Evolutionary conservation across 2,329 filamentous ascomycete genomes (phyloP).

Genomic region (Lanzia echinophila): DNA sequence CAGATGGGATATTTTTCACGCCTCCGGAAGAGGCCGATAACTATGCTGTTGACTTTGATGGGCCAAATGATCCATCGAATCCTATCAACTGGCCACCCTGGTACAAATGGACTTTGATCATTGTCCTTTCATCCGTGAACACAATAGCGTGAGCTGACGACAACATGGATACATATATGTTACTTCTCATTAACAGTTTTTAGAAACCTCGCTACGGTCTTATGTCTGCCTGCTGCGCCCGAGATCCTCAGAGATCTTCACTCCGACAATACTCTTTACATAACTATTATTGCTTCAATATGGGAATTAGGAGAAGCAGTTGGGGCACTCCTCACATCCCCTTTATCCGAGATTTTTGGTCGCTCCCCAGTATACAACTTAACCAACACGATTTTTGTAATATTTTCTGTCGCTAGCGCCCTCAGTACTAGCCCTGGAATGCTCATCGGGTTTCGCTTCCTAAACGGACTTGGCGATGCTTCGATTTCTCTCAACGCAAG

Average conservation of each 20-base stretch:
- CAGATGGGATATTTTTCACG: no score
- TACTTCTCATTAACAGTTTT: neutral
- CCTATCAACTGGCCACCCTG: slow-evolving; percentile 29
- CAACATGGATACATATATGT: neutral
- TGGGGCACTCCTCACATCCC: slow-evolving; percentile 38
- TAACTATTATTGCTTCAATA: slow-evolving; percentile 38
- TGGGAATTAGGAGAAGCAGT: slow-evolving; percentile 42
- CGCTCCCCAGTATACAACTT: slow-evolving; percentile 36
- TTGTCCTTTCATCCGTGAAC: neutral
- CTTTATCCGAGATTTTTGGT: slow-evolving; percentile 38
- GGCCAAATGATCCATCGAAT: slow-evolving; percentile 28
- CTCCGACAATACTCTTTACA: neutral
- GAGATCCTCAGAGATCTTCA: neutral
- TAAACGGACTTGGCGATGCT: slow-evolving; percentile 28
- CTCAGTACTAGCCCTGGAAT: slow-evolving; percentile 35
- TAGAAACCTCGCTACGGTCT: neutral
- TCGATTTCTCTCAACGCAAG: slow-evolving; percentile 35
- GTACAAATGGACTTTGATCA: slow-evolving; percentile 6
- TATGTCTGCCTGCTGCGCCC: neutral
- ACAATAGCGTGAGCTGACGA: neutral
- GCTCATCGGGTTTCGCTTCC: slow-evolving; percentile 35
- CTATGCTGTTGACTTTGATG: neutral
- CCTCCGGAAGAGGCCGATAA: neutral
- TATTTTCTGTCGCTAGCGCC: slow-evolving; percentile 42
- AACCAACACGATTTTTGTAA: slow-evolving; percentile 43